Base-by-base conservation (phyloP, 73 alveolate species). In the Durusdinium trenchii region DNA sequence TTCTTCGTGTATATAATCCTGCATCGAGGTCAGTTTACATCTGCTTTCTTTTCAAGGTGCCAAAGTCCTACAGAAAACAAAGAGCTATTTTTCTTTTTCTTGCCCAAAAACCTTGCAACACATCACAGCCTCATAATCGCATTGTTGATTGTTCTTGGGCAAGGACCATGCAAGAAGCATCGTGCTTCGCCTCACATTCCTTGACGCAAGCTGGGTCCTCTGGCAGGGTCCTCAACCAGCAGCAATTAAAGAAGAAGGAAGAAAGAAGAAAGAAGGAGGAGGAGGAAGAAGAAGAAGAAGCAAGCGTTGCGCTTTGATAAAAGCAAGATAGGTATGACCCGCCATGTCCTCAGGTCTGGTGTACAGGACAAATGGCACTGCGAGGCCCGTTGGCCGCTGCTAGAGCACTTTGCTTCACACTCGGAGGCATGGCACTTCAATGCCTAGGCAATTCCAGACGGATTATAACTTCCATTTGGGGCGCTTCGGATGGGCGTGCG, bases 131-230 rank as follows among this genome's bases (percentile, higher is more conserved):
- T 32, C 73, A 60, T 60, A 23, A 23, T 60, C 73, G n/a, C 30
- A 60, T 32, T 32, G 73, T 60, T 23, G 18, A 32, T 23, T 2
- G 28, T 78, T 43, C 64, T 78, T 10, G 47, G 89, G 40, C 89
- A 45, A 30, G 48, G 43, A 36, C 94, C 94, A 84, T 84, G 75
- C 94, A 84, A 45, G 94, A 84, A 51, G n/a, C 51, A 36, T 84
- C 94, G 36, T 51, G 52, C 40, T 84, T 26, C n/a, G 38, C 26
- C 32, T 32, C 36, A 75, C 94, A 84, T 43, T 84, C 51, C 94
- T n/a, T 84, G 78, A 84, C 75, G 54, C 94, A 84, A 30, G 73
- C 71, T 50, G 94, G 94, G 20, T 84, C 75, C 3, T 84, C 94
- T 51, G 18, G 47, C 76, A 84, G 20, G 1, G 94, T 84, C 94